Base-by-base conservation (phyloP, 768 basidiomycete genomes). In the Lentinus brumalis region DNA sequence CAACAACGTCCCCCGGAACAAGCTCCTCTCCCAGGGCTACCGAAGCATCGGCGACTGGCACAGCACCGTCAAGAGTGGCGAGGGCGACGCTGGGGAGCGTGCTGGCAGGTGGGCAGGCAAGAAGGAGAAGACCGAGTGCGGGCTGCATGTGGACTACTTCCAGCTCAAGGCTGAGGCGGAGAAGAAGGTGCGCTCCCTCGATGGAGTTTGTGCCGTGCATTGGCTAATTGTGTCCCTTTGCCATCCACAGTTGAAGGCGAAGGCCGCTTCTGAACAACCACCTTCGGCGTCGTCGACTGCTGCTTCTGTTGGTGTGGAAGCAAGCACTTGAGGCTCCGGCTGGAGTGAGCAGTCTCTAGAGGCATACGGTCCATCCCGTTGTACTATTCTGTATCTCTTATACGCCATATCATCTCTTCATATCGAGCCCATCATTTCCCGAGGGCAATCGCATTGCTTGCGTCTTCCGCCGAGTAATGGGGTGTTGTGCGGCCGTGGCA, bases 11-110 rank as follows among this genome's bases (percentile, higher is more conserved):
- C 96, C 96, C 2, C 85, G 86, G 62, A 98, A 99, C 78, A 85
- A 83, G 61, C 81, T 99, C 5, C 83, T 99, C 42, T 86, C 86
- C 61, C 86, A 94, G 71, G 97, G 97, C 3, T 99, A 98, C 79
- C 89, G 88, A 67, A 94, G 92, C 70, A 86, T 99, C 63, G 97
- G 97, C 4, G 97, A 99, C 75, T 96, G 96, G 92, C 97, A 99
- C 76, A 96, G 93, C 63, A 99, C 97, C 0, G 74, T 73, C n/a
- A 84, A 84, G 66, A 87, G 86, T 61, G 87, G 84, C 0, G 78
- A 77, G 9, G 83, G 89, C 44, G 92, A 92, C 61, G 75, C 72
- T 0, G 83, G 81, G 4, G 97, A 99, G 76, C 84, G 97, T 29
- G 87, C 89, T 2, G 96, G 96, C 1, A 78, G 97, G 56, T 99